phyloP scores from a whole-genome alignment of 2,329 filamentous ascomycete genomes.

The Geosmithia flava region DNA sequence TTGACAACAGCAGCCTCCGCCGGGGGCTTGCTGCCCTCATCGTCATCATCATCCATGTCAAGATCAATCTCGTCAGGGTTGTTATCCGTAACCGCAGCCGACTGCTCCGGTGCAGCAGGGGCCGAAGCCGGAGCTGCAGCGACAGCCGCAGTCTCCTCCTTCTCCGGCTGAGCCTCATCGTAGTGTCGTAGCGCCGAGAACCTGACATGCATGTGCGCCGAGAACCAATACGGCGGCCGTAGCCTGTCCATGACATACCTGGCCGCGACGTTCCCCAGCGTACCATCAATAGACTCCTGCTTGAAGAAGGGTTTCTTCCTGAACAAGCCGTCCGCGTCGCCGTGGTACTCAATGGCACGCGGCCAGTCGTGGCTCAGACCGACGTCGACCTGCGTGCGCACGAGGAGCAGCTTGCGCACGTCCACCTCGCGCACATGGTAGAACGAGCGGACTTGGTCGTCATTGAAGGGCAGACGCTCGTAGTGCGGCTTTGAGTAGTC shows the following conservation, averaged over 20 bases:
- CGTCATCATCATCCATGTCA: constrained; percentile 44
- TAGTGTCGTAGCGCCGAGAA: constrained; percentile 60
- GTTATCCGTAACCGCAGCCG: constrained; percentile 6
- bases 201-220: constrained; percentile 85
- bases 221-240: constrained; percentile 81
- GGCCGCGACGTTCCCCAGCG: constrained; percentile 69
- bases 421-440: constrained; percentile 89
- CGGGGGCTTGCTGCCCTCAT: constrained; percentile 7
- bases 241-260: constrained; percentile 70
- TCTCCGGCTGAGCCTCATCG: constrained; percentile 15
- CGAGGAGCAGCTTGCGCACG: constrained; percentile 73
- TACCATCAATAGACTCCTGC: constrained; percentile 62
- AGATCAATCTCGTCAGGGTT: constrained; percentile 65
- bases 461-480: constrained; percentile 76
- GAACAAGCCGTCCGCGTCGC: constrained; percentile 58
- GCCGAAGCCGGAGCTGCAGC: constrained; percentile 1
- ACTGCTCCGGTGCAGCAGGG: background rate
- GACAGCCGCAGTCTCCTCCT: constrained; percentile 13
- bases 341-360: constrained; percentile 65
- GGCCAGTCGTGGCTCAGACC: constrained; percentile 97
- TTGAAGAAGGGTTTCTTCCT: constrained; percentile 62
- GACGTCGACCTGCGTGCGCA: constrained; percentile 81
- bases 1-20: constrained; percentile 1
- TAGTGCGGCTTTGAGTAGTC: constrained; percentile 76
- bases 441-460: constrained; percentile 64